Evolutionary conservation across 371 early-diverging fungal genomes (phyloP).

Genomic region (Capniomyces stellatus): DNA sequence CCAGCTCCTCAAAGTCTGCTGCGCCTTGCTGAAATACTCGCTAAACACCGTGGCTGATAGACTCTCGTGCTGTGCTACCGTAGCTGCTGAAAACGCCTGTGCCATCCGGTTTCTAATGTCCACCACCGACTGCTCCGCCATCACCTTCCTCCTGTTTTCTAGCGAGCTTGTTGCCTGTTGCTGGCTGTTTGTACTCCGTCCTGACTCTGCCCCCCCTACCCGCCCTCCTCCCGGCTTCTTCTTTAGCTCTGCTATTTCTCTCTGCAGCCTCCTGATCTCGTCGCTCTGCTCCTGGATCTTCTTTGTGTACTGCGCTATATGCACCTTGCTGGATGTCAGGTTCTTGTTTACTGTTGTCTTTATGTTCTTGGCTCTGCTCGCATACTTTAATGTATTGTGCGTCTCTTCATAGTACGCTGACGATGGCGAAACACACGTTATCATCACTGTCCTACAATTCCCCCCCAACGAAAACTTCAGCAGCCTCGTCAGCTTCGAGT

Average conservation of each 20-base stretch:
- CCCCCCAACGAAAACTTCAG: constrained; percentile 72
- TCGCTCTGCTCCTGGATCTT: constrained; percentile 34
- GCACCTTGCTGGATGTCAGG: constrained; percentile 30
- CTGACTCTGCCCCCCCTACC: constrained; percentile 5
- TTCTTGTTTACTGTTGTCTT: constrained; percentile 39
- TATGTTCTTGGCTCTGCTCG: constrained; percentile 62
- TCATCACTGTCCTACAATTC: constrained; percentile 68
- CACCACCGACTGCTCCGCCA: constrained; percentile 20
- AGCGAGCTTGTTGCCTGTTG: constrained; percentile 18
- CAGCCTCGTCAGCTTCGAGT: constrained; percentile 71
- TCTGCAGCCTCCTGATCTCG: constrained; percentile 29
- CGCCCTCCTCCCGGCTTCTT: not conserved
- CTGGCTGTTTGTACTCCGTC: constrained; percentile 8
- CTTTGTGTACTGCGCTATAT: constrained; percentile 38
- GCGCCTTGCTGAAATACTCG: constrained; percentile 11
- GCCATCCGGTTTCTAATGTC: constrained; percentile 23
- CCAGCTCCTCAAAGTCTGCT: constrained; percentile 14
- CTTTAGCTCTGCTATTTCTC: constrained; percentile 14
- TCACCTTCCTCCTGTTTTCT: constrained; percentile 19
- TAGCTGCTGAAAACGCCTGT: constrained; percentile 16
- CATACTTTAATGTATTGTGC: constrained; percentile 77
- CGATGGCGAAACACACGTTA: constrained; percentile 60
- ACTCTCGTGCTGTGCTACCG: constrained; percentile 20
- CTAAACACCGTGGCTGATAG: constrained; percentile 16
- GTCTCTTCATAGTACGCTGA: constrained; percentile 60